phyloP scores from a whole-genome alignment of 1,284 basidiomycete genomes.

The Melanopsichium pennsylvanicum region DNA sequence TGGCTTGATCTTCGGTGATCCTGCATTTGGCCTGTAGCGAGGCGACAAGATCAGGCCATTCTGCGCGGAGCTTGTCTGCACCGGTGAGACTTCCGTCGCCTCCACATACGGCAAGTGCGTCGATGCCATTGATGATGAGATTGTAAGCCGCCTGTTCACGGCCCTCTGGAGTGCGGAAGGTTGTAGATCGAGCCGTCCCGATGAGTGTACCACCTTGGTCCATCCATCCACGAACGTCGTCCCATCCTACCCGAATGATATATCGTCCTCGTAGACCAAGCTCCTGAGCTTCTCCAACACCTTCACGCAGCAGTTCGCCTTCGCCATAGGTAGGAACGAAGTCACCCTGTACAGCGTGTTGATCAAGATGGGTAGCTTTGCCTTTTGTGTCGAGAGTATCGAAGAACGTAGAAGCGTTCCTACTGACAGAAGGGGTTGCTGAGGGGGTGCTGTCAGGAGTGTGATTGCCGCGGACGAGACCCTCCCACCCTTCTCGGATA shows the following conservation, averaged over 20 bases:
- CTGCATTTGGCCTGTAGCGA: slow-evolving; percentile 74
- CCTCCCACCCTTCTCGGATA: slow-evolving; percentile 92
- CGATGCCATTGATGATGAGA: slow-evolving; percentile 92
- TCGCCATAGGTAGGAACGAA: slow-evolving; percentile 85
- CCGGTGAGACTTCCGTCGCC: slow-evolving; percentile 96
- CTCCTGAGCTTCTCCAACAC: slow-evolving; percentile 77
- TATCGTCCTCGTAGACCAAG: slow-evolving; percentile 81
- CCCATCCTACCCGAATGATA: slow-evolving; percentile 96
- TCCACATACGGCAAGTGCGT: slow-evolving; percentile 94
- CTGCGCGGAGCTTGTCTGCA: slow-evolving; percentile 88
- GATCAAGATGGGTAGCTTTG: slow-evolving; percentile 11
- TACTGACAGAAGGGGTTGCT: slow-evolving; percentile 41
- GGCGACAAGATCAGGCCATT: slow-evolving; percentile 86
- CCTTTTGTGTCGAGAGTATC: slow-evolving; percentile 17
- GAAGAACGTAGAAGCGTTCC: slow-evolving; percentile 34
- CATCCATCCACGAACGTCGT: slow-evolving; percentile 95
- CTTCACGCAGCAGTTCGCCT: slow-evolving; percentile 85
- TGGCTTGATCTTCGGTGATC: slow-evolving; percentile 79
- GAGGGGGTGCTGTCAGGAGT: slow-evolving; percentile 37
- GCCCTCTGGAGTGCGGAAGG: slow-evolving; percentile 87
- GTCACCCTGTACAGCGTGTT: slow-evolving; percentile 37
- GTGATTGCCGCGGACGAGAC: slow-evolving; percentile 74
- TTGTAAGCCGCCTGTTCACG: slow-evolving; percentile 86
- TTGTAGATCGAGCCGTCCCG: slow-evolving; percentile 87
- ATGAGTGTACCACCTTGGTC: slow-evolving; percentile 87